These are phyloP conservation scores for Nakazawaea wyomingensis DNA, from an alignment of 805 yeast genomes.

Conservation along the genomic window DNA sequence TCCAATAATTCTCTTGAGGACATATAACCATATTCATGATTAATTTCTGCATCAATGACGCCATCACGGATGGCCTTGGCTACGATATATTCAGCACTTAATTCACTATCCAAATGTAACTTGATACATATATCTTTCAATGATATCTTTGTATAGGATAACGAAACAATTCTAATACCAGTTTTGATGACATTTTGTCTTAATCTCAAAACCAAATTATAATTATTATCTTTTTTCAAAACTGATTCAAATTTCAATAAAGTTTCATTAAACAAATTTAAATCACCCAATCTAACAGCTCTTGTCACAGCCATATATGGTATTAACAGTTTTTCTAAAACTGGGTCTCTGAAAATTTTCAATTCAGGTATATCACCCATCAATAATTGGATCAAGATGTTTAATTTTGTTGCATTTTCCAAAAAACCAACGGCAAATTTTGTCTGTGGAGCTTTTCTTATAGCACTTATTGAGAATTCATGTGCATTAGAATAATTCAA, in stretches of 20 bases:
- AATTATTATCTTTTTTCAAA: slow-evolving; percentile 73
- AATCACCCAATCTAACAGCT: slow-evolving; percentile 90
- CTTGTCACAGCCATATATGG: slow-evolving; percentile 86
- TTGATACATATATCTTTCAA: slow-evolving; percentile 91
- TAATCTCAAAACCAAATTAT: slow-evolving; percentile 78
- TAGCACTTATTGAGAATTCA: slow-evolving; percentile 89
- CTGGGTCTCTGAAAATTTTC: slow-evolving; percentile 64
- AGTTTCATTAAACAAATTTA: slow-evolving; percentile 70
- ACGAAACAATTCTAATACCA: slow-evolving; percentile 88
- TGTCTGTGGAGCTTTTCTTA: slow-evolving; percentile 94
- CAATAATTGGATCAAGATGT: slow-evolving; percentile 81
- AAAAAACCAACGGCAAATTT: slow-evolving; percentile 78
- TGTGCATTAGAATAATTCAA: slow-evolving; percentile 87
- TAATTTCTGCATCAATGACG: slow-evolving; percentile 90
- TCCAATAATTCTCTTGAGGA: slow-evolving; percentile 84
- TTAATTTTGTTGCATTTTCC: slow-evolving; percentile 84
- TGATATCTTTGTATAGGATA: slow-evolving; percentile 87
- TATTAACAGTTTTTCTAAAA: slow-evolving; percentile 52
- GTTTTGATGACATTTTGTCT: slow-evolving; percentile 98
- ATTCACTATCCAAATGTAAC: slow-evolving; percentile 87
- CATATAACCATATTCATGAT: slow-evolving; percentile 88
- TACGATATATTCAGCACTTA: slow-evolving; percentile 94
- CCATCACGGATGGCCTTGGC: slow-evolving; percentile 97
- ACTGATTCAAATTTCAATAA: slow-evolving; percentile 54
- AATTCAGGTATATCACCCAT: slow-evolving; percentile 97